These are phyloP conservation scores for Tulasnella calospora DNA, from an alignment of 768 basidiomycete genomes.

Conservation along the genomic window DNA sequence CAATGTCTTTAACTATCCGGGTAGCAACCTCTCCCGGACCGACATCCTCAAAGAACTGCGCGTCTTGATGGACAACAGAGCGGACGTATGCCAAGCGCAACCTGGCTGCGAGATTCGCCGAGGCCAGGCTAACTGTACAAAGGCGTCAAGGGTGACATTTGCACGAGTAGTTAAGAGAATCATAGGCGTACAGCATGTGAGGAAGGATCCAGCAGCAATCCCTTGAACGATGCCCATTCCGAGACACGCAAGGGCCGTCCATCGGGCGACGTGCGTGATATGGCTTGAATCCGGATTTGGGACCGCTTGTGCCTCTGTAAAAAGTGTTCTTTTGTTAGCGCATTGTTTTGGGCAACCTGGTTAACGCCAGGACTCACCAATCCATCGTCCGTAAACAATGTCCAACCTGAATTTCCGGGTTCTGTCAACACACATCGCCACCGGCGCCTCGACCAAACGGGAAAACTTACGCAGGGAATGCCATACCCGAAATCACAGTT, in stretches of 20 bases:
- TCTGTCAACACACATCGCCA: background rate
- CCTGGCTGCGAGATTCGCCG: background rate
- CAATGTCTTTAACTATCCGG: slow-evolving; percentile 24
- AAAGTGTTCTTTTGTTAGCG: background rate
- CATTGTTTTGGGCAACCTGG: background rate
- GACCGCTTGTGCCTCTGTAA: background rate
- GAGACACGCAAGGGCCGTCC: slow-evolving; percentile 8
- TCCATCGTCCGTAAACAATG: background rate
- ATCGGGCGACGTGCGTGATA: background rate
- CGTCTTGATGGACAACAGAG: slow-evolving; percentile 25
- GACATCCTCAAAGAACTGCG: slow-evolving; percentile 27
- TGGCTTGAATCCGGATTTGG: background rate
- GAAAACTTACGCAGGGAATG: background rate
- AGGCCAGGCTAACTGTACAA: slow-evolving; percentile 7
- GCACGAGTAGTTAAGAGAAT: background rate
- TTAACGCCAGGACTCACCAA: background rate
- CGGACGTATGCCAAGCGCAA: slow-evolving; percentile 27
- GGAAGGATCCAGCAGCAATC: slow-evolving; percentile 2
- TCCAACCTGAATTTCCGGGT: background rate
- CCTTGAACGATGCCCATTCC: slow-evolving; percentile 16
- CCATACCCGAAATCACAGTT: background rate
- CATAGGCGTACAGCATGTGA: slow-evolving; percentile 11
- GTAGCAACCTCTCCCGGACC: slow-evolving; percentile 28
- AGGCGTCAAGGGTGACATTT: background rate
- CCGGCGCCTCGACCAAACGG: background rate